Percentiles rank a stretch among this genome's conserved stretches.
These are phyloP conservation scores for Penicillium maclennaniae DNA, from an alignment of 495 filamentous ascomycete genomes.

Conservation along the genomic window DNA sequence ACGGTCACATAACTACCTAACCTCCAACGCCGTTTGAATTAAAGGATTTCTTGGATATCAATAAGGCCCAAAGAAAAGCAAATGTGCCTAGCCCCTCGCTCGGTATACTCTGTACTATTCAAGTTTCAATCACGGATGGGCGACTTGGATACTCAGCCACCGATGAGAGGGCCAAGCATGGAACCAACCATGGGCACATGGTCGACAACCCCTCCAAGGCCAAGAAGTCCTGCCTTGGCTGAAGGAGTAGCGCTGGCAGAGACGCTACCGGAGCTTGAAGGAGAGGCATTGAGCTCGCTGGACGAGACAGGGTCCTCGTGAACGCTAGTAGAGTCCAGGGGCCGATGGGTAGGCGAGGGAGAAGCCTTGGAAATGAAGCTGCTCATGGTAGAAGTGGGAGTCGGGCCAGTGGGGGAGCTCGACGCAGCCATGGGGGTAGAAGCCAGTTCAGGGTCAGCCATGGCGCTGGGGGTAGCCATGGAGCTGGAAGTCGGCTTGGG, in stretches of 20 bases:
- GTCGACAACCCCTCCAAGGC: background rate
- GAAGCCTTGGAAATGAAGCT: slow-evolving; percentile 1
- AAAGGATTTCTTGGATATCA: slow-evolving; percentile 21
- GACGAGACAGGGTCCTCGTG: slow-evolving; percentile 6
- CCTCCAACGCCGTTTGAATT: slow-evolving; percentile 12
- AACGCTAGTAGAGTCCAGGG: background rate
- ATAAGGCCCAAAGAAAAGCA: slow-evolving; percentile 8
- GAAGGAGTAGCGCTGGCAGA: slow-evolving; percentile 1
- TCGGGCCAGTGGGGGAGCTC: background rate
- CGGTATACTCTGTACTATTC: slow-evolving; percentile 9
- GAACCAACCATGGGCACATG: background rate
- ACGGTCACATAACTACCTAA: background rate
- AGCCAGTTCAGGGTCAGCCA: background rate
- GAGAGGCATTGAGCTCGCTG: background rate
- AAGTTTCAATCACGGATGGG: background rate
- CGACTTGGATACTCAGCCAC: background rate
- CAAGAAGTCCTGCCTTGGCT: slow-evolving; percentile 1
- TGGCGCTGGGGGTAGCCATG: background rate
- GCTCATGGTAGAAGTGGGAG: background rate
- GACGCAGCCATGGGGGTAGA: background rate
- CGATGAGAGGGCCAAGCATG: slow-evolving; percentile 9
- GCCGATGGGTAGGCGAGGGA: background rate
- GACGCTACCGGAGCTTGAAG: slow-evolving; percentile 12
- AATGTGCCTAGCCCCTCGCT: slow-evolving; percentile 5
- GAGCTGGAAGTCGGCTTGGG: background rate